Base-by-base conservation (phyloP, 2,329 filamentous ascomycete species). In the Colletotrichum filicis region DNA sequence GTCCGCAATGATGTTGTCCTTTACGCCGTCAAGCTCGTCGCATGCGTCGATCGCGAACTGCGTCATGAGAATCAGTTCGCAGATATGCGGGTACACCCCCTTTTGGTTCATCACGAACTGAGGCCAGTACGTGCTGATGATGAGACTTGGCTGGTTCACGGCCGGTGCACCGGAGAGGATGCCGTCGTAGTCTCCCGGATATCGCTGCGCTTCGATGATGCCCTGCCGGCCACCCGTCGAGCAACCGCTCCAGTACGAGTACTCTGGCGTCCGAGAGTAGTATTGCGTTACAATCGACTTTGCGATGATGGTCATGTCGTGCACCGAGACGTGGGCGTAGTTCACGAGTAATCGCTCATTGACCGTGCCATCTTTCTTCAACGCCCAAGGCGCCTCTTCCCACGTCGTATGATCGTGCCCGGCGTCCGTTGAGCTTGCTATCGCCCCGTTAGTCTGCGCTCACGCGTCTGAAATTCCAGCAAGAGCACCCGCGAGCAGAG, bases 171-270 rank as follows among this genome's bases (percentile, higher is more conserved):
- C 84, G 1, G 87, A 87, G 0, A 89, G 77, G 19, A 90, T 85
- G 2, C 89, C 89, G 60, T 90, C 86, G 65, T 89, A 90, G 53
- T 88, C 86, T 1, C 85, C 82, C 0, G 89, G 88, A 74, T 86
- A 89, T 19, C 83, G 78, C 75, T 90, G 86, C 0, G 87, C 85
- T 28, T 87, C 82, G 74, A 87, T 86, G 35, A 89, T 79, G 19
- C 88, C 89, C 78, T 91, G 88, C 2, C 89, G 81, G 1, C 90
- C 89, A 16, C 89, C 88, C 0, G 86, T 88, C 2, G 86, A 88
- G 75, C 88, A 90, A 16, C 88, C 88, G 16, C 81, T 80, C 77
- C 85, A 89, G 78, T 89, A 89, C 1, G 83, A 85, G 74, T 84
- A 86, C 1, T 80, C 78, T 1, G 82, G 79, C 4, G 84, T 81